These are phyloP conservation scores for Tetraselmis chui DNA, from an alignment of 139 green algal genomes.

Conservation along the genomic window DNA sequence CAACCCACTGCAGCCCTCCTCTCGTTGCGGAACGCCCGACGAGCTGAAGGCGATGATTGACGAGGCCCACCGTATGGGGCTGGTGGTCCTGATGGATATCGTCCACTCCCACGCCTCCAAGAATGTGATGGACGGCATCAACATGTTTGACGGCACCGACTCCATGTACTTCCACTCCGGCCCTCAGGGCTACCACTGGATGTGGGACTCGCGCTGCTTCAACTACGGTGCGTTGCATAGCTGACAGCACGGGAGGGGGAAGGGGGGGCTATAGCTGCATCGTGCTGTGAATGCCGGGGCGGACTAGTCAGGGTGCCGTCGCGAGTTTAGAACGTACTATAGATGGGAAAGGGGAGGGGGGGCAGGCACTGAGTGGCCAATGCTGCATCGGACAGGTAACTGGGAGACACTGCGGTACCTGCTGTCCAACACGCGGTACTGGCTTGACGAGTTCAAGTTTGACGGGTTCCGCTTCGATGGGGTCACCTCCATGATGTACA, in stretches of 20 bases:
- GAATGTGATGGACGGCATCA: slow-evolving; percentile 95
- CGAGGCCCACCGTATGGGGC: slow-evolving; percentile 73
- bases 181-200: slow-evolving; percentile 83
- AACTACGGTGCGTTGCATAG: slow-evolving; percentile 95
- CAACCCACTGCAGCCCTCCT: slow-evolving; percentile 41
- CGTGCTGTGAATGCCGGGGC: no score
- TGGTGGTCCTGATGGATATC: slow-evolving; percentile 82
- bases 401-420: slow-evolving; percentile 94
- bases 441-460: slow-evolving; percentile 97
- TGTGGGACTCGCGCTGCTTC: slow-evolving; percentile 98
- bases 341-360: no score
- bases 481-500: slow-evolving; percentile 97
- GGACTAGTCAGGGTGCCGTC: no score
- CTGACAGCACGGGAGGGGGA: no score
- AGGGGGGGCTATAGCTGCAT: no score
- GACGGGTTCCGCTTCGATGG: slow-evolving; percentile 96
- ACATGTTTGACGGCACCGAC: slow-evolving; percentile 97
- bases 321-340: no score
- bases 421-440: slow-evolving; percentile 91
- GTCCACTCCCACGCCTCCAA: slow-evolving; percentile 89
- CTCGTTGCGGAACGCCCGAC: slow-evolving; percentile 90
- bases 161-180: slow-evolving; percentile 87
- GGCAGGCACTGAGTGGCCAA: no score
- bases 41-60: slow-evolving; percentile 96
- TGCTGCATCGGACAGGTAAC: slow-evolving; percentile 82